Conservation (phyloP, 148 eudicot genomes). For the Spergularia bocconei region DNA sequence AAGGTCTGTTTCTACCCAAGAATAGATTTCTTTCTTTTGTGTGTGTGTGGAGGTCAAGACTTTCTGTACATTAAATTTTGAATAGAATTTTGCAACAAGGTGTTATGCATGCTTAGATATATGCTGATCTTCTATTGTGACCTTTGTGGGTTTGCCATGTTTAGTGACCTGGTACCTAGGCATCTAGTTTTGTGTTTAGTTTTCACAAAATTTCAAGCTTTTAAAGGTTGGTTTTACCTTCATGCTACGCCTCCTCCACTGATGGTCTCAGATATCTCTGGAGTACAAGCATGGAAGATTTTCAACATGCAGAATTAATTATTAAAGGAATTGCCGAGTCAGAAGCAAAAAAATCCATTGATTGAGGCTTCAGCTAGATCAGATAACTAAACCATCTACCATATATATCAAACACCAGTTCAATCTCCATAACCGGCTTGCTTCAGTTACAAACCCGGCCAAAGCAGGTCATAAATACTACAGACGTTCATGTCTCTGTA, state of each 20-base stretch:
- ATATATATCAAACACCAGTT: conserved; percentile 91
- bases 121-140: neutral
- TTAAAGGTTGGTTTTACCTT: neutral
- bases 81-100: neutral
- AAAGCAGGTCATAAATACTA: conserved; percentile 41
- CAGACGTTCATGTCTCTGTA: neutral
- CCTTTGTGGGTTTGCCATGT: neutral
- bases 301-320: conserved; percentile 60
- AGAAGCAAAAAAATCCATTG: conserved; percentile 65
- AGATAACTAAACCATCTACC: conserved; percentile 56
- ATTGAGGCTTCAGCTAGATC: conserved; percentile 40
- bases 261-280: conserved; percentile 53
- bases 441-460: conserved; percentile 66
- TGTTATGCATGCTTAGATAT: neutral
- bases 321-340: conserved; percentile 88
- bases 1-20: no score
- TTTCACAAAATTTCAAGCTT: neutral
- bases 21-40: no score
- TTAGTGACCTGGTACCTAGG: neutral
- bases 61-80: no score
- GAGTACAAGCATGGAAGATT: conserved; percentile 62
- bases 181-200: neutral
- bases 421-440: conserved; percentile 84
- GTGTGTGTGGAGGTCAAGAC: no score
- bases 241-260: conserved; percentile 28